Evolutionary conservation across 768 basidiomycete species (phyloP), one percentile per base, ranked within the genome.

Genomic region (Lactarius tabidus): DNA sequence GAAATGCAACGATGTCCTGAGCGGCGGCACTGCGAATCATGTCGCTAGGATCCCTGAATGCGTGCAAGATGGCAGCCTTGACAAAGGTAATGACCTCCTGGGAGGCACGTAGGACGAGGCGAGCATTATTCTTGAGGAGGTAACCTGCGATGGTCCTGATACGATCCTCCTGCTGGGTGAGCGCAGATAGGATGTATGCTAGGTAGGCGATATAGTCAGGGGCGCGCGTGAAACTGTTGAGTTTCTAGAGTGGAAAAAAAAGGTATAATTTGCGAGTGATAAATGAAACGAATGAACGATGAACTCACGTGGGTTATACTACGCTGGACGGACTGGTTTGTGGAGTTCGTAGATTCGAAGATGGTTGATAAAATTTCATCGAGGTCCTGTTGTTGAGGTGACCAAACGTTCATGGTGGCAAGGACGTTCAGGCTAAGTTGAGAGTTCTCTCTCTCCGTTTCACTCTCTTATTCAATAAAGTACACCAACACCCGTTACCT

Each of bases 201-300:
- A 99, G 87, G 83, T 99, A 98, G 63, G 90, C 95, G 66, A 94
- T 88, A 76, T 97, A 98, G 76, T 97, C 94, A 54, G 95, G 91
- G 68, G 89, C 88, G 72, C 88, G 87, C 73, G 91, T 89, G 76
- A 92, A 94, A 67, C 80, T 83, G 75, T 91, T 93, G 69, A 95
- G 82, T 90, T 92, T 93, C 91, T 94, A 43, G 67, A 39, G 53
- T 60, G 63, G 62, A 48, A 68, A 59, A 57, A 70, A 69, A 71
- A 69, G 65, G 59, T 56, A 56, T 62, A 54, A 73, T 68, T 64
- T 70, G 59, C 52, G 41, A 58, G 58, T 57, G 67, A 57, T 69
- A 71, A 66, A 55, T 57, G 57, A 67, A 45, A 64, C 29, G 57
- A 64, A 60, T 60, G 65, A 69, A 68, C 69, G 31, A 66, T 51